Evolutionary conservation across 495 filamentous ascomycete species (phyloP), one percentile per base, ranked within the genome.

Genomic region (Aspergillus asperescens): DNA sequence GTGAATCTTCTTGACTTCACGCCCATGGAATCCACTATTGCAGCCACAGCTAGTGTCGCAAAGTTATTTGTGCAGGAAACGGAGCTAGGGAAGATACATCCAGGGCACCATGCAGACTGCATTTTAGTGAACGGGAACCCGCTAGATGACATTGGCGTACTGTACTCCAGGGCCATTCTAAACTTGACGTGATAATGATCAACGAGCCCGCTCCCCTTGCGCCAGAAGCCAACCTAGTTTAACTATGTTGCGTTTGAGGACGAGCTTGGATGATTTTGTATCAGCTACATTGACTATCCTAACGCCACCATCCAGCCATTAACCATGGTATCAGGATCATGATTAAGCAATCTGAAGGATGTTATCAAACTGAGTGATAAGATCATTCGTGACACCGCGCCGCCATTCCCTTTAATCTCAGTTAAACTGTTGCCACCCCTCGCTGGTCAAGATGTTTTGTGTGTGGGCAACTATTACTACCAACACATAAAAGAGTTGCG

Each of bases 401-500:
- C 68, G n/a, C 23, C 37, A 19, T 51, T 79, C 24, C 54, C 65
- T 25, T 57, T 70, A 9, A 63, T 57, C 23, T 63, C 60, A 1
- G 71, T 74, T 12, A 68, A 72, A 41, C 47, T 76, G 7, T 68
- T 78, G 2, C 63, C 79, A 0, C 73, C 79, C 0, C 66, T 82
- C 51, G 60, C 65, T 7, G 76, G 65, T 7, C 67, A 78, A n/a
- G 79, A 81, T 59, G 60, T 81, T 7, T 62, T 81, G 1, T 71
- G 70, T 4, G 71, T 81, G 10, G 79, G 78, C 6, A 80, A 81
- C 60, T 81, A 81, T 43, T 81, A 81, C 61, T 65, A 60, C 24
- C 75, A 79, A 50, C 79, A 81, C 57, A 70, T 72, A 6, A 62
- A 51, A 12, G 75, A 79, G 51, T 79, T 77, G 59, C 75, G 77